Evolutionary conservation across 495 filamentous ascomycete genomes (phyloP), one percentile per base, ranked within the genome.

Genomic region (Annulohypoxylon nitens): DNA sequence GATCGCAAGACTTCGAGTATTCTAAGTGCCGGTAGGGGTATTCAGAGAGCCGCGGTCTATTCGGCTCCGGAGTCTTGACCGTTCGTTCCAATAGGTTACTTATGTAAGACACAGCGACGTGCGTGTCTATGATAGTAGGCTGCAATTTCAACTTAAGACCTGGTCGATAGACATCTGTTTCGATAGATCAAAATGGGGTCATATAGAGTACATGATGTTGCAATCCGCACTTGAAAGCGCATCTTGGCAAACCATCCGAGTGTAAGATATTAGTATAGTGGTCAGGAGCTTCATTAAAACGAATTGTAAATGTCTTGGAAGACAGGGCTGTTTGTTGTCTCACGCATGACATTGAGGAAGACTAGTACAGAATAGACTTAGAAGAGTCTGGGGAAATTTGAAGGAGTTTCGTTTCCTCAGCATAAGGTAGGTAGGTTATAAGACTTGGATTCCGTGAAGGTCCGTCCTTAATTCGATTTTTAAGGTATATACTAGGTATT

Each of bases 401-500:
- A 65, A 26, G 16, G 16, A 14, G 20, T 61, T 60, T 69, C 23
- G 50, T 55, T 62, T 58, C 61, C 64, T 48, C 48, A 57, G 55
- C 33, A 65, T 58, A 12, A 33, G 50, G 71, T 30, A 33, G 50
- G 71, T 30, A 41, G 36, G 41, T 64, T 53, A 67, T 75, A 64
- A 43, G 64, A 59, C 11, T 55, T 47, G 60, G 74, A 30, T 55
- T 73, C 51, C 25, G 53, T 69, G 20, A 58, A 62, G 43, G 70
- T 39, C 64, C 70, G 69, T 67, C 51, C 61, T 68, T 76, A 76
- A 74, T 67, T 76, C 74, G 65, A 70, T 59, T 58, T 60, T 60
- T 75, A 70, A 57, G 26, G 43, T 23, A 23, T 23, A 23, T 30
- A 30, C 30, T 34, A 16, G 39, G 26, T 41, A 37, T 10, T 59